Conservation (phyloP, 805 yeast genomes). For the Saccharomycopsis babjevae region DNA sequence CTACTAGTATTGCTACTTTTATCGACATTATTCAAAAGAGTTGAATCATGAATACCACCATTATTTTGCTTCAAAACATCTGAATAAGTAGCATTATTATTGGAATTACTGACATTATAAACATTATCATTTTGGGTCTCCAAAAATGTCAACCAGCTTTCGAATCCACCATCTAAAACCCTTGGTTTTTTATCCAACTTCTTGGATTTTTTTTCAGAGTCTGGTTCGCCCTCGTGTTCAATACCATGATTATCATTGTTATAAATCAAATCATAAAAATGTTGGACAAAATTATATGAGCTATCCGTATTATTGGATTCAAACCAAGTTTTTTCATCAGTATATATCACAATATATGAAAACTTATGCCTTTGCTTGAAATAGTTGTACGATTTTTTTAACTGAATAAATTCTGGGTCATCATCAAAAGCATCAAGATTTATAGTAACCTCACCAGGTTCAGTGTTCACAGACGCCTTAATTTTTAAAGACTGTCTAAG, state of each 20-base stretch:
- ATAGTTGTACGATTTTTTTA: conserved; percentile 14
- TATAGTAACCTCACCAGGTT: not conserved
- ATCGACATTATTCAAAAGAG: not conserved
- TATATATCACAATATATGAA: conserved; percentile 13
- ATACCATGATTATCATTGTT: not conserved
- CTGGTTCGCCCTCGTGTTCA: not conserved
- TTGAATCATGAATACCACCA: not conserved
- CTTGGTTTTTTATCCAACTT: conserved; percentile 10
- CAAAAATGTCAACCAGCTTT: conserved; percentile 14
- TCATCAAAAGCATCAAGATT: conserved; percentile 5
- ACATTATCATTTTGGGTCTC: conserved; percentile 4
- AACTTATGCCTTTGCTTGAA: conserved; percentile 17
- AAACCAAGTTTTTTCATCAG: conserved; percentile 15
- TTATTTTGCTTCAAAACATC: not conserved
- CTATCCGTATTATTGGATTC: conserved; percentile 4
- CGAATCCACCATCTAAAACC: conserved; percentile 11
- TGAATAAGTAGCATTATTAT: not conserved
- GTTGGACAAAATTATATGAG: conserved; percentile 11
- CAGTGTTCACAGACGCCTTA: not conserved
- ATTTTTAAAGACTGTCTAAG: conserved; percentile 8
- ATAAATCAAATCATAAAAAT: conserved; percentile 12
- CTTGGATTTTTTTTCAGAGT: conserved; percentile 7
- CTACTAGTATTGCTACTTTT: not conserved
- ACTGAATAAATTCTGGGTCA: conserved; percentile 11
- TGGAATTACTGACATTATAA: not conserved